Percentiles rank a stretch among this genome's conserved stretches.
These are phyloP conservation scores for Calonectria pseudoturangicola DNA, from an alignment of 2,329 filamentous ascomycete genomes.

Conservation along the genomic window DNA sequence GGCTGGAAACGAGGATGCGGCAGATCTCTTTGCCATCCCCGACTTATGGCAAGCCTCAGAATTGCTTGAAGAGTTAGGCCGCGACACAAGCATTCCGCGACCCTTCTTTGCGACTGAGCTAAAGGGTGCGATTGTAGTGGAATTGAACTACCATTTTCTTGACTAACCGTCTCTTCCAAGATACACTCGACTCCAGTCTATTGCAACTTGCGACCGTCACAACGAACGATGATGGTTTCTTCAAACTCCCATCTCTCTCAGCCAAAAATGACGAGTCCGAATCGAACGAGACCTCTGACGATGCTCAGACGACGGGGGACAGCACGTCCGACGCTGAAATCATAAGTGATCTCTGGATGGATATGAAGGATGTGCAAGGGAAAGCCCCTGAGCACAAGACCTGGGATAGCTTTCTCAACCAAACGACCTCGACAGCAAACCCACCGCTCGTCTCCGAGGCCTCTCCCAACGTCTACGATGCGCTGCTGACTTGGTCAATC, in stretches of 20 bases:
- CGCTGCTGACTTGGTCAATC: slow-evolving; percentile 67
- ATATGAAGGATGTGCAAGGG: slow-evolving; percentile 57
- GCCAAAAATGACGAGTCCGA: slow-evolving; percentile 33
- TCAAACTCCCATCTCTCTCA: slow-evolving; percentile 50
- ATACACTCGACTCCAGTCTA: slow-evolving; percentile 41
- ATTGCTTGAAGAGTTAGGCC: slow-evolving; percentile 62
- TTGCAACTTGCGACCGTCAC: slow-evolving; percentile 47
- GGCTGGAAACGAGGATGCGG: slow-evolving; percentile 63
- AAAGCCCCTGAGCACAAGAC: slow-evolving; percentile 71
- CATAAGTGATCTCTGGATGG: slow-evolving; percentile 67
- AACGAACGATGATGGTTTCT: slow-evolving; percentile 57
- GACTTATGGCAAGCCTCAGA: slow-evolving; percentile 75
- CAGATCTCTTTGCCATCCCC: slow-evolving; percentile 78
- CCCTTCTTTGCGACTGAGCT: slow-evolving; percentile 67
- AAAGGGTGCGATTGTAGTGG: slow-evolving; percentile 52
- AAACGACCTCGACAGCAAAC: slow-evolving; percentile 58
- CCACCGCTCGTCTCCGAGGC: slow-evolving; percentile 81
- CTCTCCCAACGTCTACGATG: slow-evolving; percentile 79
- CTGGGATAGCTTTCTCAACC: slow-evolving; percentile 80
- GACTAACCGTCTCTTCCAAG: slow-evolving; percentile 37
- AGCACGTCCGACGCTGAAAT: slow-evolving; percentile 36
- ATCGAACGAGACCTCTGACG: slow-evolving; percentile 31
- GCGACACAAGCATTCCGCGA: slow-evolving; percentile 43
- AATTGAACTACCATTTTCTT: not conserved
- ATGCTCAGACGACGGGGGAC: slow-evolving; percentile 30